Evolutionary conservation across 2,329 filamentous ascomycete species (phyloP).

Genomic region (Biscogniauxia marginata): DNA sequence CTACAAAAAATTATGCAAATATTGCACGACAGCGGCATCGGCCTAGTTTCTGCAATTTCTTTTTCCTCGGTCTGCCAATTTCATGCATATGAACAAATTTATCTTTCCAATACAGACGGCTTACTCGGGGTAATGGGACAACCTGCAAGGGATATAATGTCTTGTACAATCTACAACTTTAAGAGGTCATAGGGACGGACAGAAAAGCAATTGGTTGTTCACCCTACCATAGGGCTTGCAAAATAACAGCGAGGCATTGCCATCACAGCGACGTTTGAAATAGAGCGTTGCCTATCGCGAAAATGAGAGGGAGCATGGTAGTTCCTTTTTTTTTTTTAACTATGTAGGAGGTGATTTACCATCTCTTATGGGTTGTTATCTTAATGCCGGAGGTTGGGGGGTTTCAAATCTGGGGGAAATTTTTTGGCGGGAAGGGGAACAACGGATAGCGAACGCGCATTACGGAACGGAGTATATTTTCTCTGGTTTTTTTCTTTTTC

Average conservation of each 20-base stretch:
- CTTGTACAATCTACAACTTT: constrained; percentile 14
- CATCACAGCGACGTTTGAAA: background rate
- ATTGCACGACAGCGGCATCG: background rate
- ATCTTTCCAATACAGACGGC: constrained; percentile 1
- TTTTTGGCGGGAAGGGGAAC: constrained; percentile 3
- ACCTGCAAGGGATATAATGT: constrained; percentile 15
- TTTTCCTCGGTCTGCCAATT: background rate
- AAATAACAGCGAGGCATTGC: background rate
- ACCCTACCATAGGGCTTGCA: background rate
- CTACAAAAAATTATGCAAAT: background rate
- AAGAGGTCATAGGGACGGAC: constrained; percentile 3
- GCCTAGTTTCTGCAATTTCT: background rate
- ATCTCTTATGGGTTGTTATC: constrained; percentile 6
- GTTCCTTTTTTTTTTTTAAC: constrained; percentile 7
- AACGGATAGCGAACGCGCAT: background rate
- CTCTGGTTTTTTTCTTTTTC: background rate
- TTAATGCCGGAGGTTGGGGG: background rate
- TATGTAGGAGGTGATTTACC: constrained; percentile 9
- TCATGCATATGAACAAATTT: constrained; percentile 4
- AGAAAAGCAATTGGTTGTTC: background rate
- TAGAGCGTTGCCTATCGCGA: background rate
- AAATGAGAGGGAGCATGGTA: background rate
- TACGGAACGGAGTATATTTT: background rate
- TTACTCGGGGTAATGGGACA: background rate
- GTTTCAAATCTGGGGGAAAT: background rate